These are phyloP conservation scores for Citrus trifoliata DNA, from an alignment of 345 rosid genomes.

Conservation along the genomic window DNA sequence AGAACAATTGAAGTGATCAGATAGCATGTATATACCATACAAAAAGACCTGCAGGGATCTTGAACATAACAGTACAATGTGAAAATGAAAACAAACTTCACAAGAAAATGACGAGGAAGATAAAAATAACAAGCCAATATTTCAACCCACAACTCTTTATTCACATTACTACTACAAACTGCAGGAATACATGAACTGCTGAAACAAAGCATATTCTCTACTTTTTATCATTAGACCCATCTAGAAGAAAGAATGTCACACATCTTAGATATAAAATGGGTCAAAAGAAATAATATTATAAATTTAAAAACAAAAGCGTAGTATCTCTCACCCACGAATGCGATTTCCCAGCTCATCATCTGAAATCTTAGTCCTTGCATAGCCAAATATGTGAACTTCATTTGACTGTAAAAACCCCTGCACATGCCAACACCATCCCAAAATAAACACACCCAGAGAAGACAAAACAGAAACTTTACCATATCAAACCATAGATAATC, in stretches of 20 bases:
- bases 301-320: neutral
- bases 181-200: neutral
- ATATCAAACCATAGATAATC: neutral
- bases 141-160: neutral
- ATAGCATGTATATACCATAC: neutral
- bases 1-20: neutral
- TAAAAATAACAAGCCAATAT: neutral
- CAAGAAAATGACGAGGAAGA: neutral
- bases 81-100: neutral
- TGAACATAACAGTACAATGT: neutral
- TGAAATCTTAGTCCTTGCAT: constrained; percentile 87
- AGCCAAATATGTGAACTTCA: constrained; percentile 93
- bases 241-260: neutral
- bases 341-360: constrained; percentile 69
- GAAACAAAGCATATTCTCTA: neutral
- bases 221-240: neutral
- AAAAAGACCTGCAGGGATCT: neutral
- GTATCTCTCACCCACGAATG: constrained; percentile 57
- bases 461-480: neutral
- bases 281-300: neutral
- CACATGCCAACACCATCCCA: constrained; percentile 14
- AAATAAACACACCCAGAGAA: neutral
- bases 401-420: constrained; percentile 78
- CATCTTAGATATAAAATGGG: neutral
- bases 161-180: neutral